phyloP scores from a whole-genome alignment of 108 stramenopile genomes.

The Nannochloropsis gaditana region DNA sequence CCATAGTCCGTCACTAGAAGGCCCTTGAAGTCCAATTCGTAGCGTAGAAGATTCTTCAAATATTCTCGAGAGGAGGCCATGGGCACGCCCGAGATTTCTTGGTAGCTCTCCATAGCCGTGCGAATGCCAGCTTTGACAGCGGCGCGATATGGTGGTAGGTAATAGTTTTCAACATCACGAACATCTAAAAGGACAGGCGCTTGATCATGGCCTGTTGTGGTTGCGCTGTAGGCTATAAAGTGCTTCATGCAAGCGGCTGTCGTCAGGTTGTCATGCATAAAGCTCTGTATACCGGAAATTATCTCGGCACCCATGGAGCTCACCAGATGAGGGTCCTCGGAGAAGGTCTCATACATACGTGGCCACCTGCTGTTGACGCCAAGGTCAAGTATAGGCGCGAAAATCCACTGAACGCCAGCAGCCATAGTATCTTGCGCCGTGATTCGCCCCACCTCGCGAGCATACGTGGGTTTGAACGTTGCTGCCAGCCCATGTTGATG shows the following conservation, averaged over 20 bases:
- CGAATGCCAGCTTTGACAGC: constrained; percentile 53
- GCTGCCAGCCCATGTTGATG: neutral
- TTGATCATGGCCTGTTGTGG: constrained; percentile 69
- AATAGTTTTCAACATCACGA: constrained; percentile 69
- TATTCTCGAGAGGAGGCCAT: constrained; percentile 32
- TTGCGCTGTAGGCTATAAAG: constrained; percentile 64
- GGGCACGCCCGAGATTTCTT: constrained; percentile 51
- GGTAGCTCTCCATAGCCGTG: constrained; percentile 75
- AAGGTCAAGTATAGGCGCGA: constrained; percentile 68
- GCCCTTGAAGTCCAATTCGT: constrained; percentile 62
- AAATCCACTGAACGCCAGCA: constrained; percentile 73
- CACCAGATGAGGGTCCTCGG: constrained; percentile 69
- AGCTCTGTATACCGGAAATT: constrained; percentile 63
- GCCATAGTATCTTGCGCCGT: constrained; percentile 64
- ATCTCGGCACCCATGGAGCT: constrained; percentile 61
- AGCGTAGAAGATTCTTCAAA: constrained; percentile 58
- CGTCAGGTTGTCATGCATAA: neutral
- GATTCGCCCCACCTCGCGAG: constrained; percentile 54
- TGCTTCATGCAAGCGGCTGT: constrained; percentile 77
- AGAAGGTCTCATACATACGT: constrained; percentile 75
- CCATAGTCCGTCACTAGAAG: constrained; percentile 76
- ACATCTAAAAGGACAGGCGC: constrained; percentile 64
- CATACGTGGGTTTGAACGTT: neutral
- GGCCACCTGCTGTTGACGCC: constrained; percentile 65
- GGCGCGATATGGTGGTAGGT: constrained; percentile 63